Evolutionary conservation across 306 rosid genomes (phyloP).

Genomic region (Astragalus membranaceus): DNA sequence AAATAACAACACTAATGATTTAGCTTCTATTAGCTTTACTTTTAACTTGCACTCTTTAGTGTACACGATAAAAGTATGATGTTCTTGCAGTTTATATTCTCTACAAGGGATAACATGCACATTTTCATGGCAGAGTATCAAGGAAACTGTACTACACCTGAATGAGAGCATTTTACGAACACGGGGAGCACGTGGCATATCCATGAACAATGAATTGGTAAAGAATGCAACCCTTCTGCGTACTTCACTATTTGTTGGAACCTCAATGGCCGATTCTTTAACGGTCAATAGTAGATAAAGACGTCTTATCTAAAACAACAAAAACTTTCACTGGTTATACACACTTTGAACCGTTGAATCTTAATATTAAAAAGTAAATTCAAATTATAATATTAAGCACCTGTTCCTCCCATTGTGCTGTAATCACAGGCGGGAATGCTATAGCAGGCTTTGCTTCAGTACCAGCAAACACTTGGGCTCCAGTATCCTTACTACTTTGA

Average conservation of each 20-base stretch:
- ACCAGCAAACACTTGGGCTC: slow-evolving; percentile 85
- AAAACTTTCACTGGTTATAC: background rate
- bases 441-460: slow-evolving; percentile 72
- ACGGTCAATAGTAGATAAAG: slow-evolving; percentile 81
- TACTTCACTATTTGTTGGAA: slow-evolving; percentile 89
- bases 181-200: slow-evolving; percentile 90
- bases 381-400: slow-evolving; percentile 22
- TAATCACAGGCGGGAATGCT: slow-evolving; percentile 66
- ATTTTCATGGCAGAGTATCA: slow-evolving; percentile 10
- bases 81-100: slow-evolving; percentile 17
- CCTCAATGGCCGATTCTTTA: slow-evolving; percentile 80
- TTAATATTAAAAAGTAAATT: background rate
- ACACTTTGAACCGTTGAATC: slow-evolving; percentile 9
- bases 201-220: slow-evolving; percentile 91
- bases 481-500: slow-evolving; percentile 71
- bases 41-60: slow-evolving; percentile 8
- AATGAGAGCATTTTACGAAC: slow-evolving; percentile 94
- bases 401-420: slow-evolving; percentile 95
- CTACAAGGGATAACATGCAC: slow-evolving; percentile 5
- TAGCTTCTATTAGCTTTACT: background rate
- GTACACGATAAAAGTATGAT: slow-evolving; percentile 15
- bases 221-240: slow-evolving; percentile 91
- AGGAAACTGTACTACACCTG: slow-evolving; percentile 47
- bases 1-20: slow-evolving; percentile 8
- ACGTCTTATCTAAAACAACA: slow-evolving; percentile 66